phyloP scores from a whole-genome alignment of 495 filamentous ascomycete genomes.

The Penicillium cataractarum region DNA sequence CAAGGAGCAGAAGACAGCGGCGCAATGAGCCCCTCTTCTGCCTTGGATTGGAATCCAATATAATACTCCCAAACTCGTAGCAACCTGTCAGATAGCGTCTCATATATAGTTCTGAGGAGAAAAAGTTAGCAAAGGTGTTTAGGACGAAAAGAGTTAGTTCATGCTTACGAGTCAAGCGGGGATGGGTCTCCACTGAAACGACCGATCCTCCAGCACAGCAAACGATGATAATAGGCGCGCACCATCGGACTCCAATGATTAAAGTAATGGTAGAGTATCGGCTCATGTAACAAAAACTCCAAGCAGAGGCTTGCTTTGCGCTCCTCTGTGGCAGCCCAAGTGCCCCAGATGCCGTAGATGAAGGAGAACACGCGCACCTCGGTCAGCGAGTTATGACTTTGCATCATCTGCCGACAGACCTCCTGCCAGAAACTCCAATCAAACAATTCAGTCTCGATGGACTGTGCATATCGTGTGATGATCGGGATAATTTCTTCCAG shows the following conservation, averaged over 20 bases:
- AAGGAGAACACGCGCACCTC: conserved; percentile 89
- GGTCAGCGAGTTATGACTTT: conserved; percentile 91
- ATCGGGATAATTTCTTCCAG: conserved; percentile 77
- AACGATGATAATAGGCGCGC: conserved; percentile 89
- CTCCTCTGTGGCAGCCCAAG: conserved; percentile 64
- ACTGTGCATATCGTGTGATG: conserved; percentile 59
- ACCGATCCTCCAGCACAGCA: conserved; percentile 90
- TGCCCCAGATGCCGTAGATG: conserved; percentile 80
- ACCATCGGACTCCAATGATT: conserved; percentile 99
- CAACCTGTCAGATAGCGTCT: conserved; percentile 68
- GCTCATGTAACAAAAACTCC: conserved; percentile 77
- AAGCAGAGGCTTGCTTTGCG: conserved; percentile 75
- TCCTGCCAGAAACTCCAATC: conserved; percentile 93
- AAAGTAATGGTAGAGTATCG: conserved; percentile 83
- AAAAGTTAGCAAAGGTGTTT: neutral
- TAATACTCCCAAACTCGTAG: conserved; percentile 79
- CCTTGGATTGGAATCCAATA: conserved; percentile 65
- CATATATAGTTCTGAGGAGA: conserved; percentile 58
- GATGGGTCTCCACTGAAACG: conserved; percentile 72
- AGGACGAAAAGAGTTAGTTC: neutral
- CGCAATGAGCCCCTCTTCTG: conserved; percentile 56
- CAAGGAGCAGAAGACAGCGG: conserved; percentile 77
- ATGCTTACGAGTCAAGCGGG: conserved; percentile 69
- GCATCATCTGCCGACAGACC: conserved; percentile 79
- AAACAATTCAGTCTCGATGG: conserved; percentile 46